These are phyloP conservation scores for Spiromastix sp. DNA, from an alignment of 2,329 filamentous ascomycete species.

Conservation along the genomic window DNA sequence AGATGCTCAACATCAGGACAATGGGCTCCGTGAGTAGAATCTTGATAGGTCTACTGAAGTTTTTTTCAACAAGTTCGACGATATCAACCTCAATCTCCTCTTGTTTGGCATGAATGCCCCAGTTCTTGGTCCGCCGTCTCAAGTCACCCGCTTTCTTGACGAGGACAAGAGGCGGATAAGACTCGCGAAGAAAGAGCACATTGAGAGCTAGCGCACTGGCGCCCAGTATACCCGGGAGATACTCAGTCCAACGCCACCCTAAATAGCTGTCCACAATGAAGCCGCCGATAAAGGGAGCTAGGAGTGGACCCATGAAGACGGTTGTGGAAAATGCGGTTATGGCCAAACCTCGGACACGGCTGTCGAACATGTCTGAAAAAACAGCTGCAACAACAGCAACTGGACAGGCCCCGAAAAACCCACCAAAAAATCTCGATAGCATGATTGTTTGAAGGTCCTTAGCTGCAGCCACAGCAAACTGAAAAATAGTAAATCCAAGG, in stretches of 20 bases:
- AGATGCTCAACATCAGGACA: conserved; percentile 30
- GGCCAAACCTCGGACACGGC: conserved; percentile 32
- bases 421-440: conserved; percentile 43
- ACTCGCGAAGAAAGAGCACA: conserved; percentile 46
- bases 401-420: conserved; percentile 45
- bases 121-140: conserved; percentile 46
- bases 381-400: conserved; percentile 44
- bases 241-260: conserved; percentile 47
- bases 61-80: conserved; percentile 39
- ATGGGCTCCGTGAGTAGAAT: conserved; percentile 36
- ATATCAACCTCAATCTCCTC: conserved; percentile 46
- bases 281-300: conserved; percentile 46
- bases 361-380: conserved; percentile 48
- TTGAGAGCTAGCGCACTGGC: conserved; percentile 38
- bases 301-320: conserved; percentile 42
- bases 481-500: conserved; percentile 43
- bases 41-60: conserved; percentile 39
- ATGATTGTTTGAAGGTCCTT: conserved; percentile 45
- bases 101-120: conserved; percentile 51
- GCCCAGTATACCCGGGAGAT: conserved; percentile 48
- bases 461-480: conserved; percentile 37
- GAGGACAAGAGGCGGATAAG: conserved; percentile 48
- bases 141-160: conserved; percentile 46
- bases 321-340: conserved; percentile 43
- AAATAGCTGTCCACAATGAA: conserved; percentile 42